Percentiles rank a stretch among this genome's conserved stretches.
phyloP scores from a whole-genome alignment of 495 filamentous ascomycete genomes.

The Penicillium verhagenii region DNA sequence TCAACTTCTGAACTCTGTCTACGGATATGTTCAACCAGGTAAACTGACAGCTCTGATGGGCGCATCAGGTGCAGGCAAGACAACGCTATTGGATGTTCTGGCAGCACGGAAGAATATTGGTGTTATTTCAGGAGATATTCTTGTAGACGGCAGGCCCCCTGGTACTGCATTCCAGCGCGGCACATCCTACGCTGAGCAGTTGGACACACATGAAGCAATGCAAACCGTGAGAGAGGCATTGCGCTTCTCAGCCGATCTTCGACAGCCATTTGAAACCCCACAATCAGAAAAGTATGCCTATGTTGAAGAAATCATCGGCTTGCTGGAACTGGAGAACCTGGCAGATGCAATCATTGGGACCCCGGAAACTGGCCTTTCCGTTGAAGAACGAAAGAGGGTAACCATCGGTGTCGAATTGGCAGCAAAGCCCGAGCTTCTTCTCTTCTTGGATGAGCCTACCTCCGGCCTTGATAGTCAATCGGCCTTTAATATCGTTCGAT shows the following conservation, averaged over 20 bases:
- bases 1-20: constrained; percentile 67
- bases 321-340: constrained; percentile 80
- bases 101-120: constrained; percentile 77
- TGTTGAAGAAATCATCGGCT: constrained; percentile 76
- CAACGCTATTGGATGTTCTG: constrained; percentile 76
- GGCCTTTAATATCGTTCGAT: constrained; percentile 86
- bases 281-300: constrained; percentile 75
- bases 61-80: constrained; percentile 84
- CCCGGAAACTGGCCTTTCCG: constrained; percentile 73
- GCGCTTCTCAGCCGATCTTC: constrained; percentile 76
- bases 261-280: constrained; percentile 70
- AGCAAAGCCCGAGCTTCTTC: constrained; percentile 77
- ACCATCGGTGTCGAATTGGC: constrained; percentile 89
- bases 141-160: constrained; percentile 68
- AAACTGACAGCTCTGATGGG: constrained; percentile 82
- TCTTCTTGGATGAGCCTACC: constrained; percentile 91
- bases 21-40: constrained; percentile 77
- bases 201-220: constrained; percentile 76
- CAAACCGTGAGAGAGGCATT: constrained; percentile 83
- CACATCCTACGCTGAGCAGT: constrained; percentile 79
- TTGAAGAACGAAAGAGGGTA: constrained; percentile 88
- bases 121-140: constrained; percentile 68
- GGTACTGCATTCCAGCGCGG: constrained; percentile 74
- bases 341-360: constrained; percentile 83
- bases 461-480: constrained; percentile 82